Base-by-base conservation (phyloP, 2,329 filamentous ascomycete species). In the Botrytis galanthina region DNA sequence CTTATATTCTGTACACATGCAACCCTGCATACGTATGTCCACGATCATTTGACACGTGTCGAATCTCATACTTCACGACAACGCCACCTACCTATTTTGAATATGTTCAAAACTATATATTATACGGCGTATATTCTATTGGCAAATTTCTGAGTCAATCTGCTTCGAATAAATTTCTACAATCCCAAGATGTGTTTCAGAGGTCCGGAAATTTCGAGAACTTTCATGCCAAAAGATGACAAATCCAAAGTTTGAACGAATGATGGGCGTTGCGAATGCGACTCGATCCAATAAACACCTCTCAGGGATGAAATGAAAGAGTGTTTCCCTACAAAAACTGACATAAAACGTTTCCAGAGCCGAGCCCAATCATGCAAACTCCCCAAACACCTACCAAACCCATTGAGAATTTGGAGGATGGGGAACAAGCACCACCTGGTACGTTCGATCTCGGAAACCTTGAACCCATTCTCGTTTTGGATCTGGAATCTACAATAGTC, bases 391-490 rank as follows among this genome's bases (percentile, higher is more conserved):
- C 66, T 32, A 22, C n/a, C 6, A 51, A 42, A 6, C 37, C 39
- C 14, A 14, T 37, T 42, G 59, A 71, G 29, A 32, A 26, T 71
- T 29, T 71, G 42, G 69, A 37, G 57, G 39, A 42, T 39, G 35
- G 48, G 57, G 39, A 44, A 63, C 54, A 63, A 61, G 22, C 57
- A 51, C 44, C 59, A 63, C 22, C 44, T 37, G 69, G 69, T 71
- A 62, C 29, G 69, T 68, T 54, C 46, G 4, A 72, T 69, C 70
- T 42, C 39, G 61, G 51, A 29, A 14, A 62, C n/a, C 42, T 73
- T 44, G 42, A n/a, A 35, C 48, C 37, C 22, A n/a, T 63, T 62
- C 69, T 71, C 22, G 42, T 37, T 22, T 62, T 71, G 42, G 26
- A 32, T 62, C 57, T 71, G 26, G 54, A 71, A 26, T 39, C n/a